Evolutionary conservation across 2,329 filamentous ascomycete genomes (phyloP).

Genomic region (Hansfordia pulvinata): DNA sequence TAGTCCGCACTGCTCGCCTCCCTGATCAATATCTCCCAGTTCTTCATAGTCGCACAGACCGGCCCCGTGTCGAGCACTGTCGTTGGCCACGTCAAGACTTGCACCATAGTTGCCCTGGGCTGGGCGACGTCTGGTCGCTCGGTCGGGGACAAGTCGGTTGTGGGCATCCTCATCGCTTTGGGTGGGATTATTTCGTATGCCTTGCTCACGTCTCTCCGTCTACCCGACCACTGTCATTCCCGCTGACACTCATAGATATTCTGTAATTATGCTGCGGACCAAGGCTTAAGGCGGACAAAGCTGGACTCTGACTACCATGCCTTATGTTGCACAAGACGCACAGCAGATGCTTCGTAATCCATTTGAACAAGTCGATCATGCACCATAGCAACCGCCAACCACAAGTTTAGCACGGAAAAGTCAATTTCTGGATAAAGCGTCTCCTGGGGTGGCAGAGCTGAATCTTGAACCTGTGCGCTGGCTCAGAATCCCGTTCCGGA

Average conservation of each 20-base stretch:
- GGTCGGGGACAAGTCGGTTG: constrained; percentile 38
- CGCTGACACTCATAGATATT: constrained; percentile 23
- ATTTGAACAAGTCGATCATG: no score
- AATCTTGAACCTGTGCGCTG: no score
- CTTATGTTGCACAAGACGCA: no score
- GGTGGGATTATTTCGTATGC: constrained; percentile 43
- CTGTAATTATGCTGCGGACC: constrained; percentile 30
- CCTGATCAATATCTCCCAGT: constrained; percentile 51
- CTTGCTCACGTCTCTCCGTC: constrained; percentile 5
- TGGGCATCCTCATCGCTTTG: constrained; percentile 41
- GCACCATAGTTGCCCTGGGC: constrained; percentile 48
- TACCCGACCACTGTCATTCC: background rate
- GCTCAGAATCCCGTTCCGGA: no score
- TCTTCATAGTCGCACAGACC: constrained; percentile 47
- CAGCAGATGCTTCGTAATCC: no score
- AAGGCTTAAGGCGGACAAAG: no score
- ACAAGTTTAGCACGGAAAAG: no score
- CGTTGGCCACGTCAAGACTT: constrained; percentile 53
- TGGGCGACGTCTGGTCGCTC: constrained; percentile 44
- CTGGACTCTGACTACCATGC: no score
- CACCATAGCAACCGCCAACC: no score
- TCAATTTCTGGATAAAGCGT: no score
- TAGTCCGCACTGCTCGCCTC: constrained; percentile 50
- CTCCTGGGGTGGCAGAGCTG: no score
- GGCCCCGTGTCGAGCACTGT: constrained; percentile 53